These are phyloP conservation scores for Vigna nakashimae DNA, from an alignment of 306 rosid genomes.

Conservation along the genomic window DNA sequence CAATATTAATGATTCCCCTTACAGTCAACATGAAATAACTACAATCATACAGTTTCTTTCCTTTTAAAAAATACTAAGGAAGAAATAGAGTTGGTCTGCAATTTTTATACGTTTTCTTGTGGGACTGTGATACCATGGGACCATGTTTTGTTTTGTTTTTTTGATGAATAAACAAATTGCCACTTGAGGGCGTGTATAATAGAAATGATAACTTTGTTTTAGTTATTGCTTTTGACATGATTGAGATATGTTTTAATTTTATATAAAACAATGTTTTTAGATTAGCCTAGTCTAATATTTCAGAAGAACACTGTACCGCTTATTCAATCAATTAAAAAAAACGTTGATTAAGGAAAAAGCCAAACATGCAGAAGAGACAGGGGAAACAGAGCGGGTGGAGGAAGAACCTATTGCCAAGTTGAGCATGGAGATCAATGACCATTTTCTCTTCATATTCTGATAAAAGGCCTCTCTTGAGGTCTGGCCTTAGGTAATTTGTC, in stretches of 20 bases:
- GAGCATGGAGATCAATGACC: conserved; percentile 96
- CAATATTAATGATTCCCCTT: conserved; percentile 34
- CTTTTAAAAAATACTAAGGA: background rate
- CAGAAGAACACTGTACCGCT: background rate
- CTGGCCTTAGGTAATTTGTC: conserved; percentile 93
- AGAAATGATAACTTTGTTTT: conserved; percentile 25
- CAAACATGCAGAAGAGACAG: conserved; percentile 37
- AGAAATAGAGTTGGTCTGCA: conserved; percentile 23
- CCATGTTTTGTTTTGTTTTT: conserved; percentile 34
- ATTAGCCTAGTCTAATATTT: conserved; percentile 31
- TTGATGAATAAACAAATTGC: conserved; percentile 35
- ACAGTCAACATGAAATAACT: conserved; percentile 45
- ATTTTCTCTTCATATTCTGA: conserved; percentile 82
- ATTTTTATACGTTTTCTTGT: conserved; percentile 29
- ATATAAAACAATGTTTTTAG: conserved; percentile 25
- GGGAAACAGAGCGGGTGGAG: background rate
- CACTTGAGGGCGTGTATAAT: conserved; percentile 37
- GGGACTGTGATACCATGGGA: conserved; percentile 31
- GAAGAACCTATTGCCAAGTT: conserved; percentile 88
- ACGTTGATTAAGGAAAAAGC: background rate
- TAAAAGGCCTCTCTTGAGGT: conserved; percentile 88
- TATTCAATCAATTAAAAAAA: background rate
- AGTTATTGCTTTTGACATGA: conserved; percentile 16
- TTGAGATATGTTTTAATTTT: background rate
- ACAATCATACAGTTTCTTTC: conserved; percentile 34